Conservation (phyloP, 1,284 basidiomycete genomes). For the Melampsora americana region DNA sequence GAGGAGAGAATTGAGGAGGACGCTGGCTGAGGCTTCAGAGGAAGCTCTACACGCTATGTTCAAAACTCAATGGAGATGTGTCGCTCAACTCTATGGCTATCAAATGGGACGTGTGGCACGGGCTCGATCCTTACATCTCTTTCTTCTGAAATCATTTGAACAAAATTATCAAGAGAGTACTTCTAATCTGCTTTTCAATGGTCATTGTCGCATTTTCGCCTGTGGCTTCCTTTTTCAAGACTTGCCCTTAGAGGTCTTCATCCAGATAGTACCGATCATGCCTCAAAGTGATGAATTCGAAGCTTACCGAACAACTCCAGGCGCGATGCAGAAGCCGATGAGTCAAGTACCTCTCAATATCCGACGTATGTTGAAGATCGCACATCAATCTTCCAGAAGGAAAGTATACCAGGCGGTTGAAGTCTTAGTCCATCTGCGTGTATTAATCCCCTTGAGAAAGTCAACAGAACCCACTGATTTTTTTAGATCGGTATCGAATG, state of each 20-base stretch:
- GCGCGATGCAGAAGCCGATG: conserved; percentile 60
- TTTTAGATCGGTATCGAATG: conserved; percentile 25
- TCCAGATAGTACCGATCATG: conserved; percentile 63
- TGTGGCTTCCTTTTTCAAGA: conserved; percentile 63
- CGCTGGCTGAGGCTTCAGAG: conserved; percentile 13
- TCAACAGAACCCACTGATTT: conserved; percentile 20
- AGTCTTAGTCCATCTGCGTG: conserved; percentile 59
- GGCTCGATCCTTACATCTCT: conserved; percentile 65
- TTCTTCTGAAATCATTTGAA: conserved; percentile 58
- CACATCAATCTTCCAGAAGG: conserved; percentile 61
- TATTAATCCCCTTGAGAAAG: conserved; percentile 61
- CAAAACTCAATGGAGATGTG: conserved; percentile 60
- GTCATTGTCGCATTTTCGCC: conserved; percentile 60
- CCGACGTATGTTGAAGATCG: conserved; percentile 60
- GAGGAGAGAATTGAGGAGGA: neutral
- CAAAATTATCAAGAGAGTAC: conserved; percentile 53
- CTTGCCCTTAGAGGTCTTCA: conserved; percentile 63
- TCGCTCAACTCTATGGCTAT: conserved; percentile 68
- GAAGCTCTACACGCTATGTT: conserved; percentile 32
- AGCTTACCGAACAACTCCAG: conserved; percentile 58
- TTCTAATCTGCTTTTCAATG: conserved; percentile 60
- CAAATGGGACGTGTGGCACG: conserved; percentile 65
- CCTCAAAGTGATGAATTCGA: conserved; percentile 61
- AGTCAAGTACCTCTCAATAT: conserved; percentile 60
- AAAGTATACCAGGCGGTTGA: conserved; percentile 65